Evolutionary conservation across 768 basidiomycete genomes (phyloP).

Genomic region (Termitomyces titanicus): DNA sequence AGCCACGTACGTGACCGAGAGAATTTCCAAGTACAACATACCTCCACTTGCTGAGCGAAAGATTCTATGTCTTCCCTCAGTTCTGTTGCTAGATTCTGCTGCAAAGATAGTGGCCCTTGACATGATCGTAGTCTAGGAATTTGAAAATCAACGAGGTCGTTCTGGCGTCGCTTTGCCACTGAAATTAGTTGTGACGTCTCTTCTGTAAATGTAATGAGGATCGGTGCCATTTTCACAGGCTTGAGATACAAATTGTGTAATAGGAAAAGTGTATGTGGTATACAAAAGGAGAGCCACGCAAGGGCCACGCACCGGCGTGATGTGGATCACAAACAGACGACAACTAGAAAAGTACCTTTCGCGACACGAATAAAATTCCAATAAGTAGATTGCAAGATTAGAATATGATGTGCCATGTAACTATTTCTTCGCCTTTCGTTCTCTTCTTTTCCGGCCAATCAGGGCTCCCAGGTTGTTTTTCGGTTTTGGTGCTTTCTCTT

Average conservation of each 20-base stretch:
- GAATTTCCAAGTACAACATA: constrained; percentile 21
- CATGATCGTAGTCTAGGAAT: constrained; percentile 72
- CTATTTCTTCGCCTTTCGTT: constrained; percentile 44
- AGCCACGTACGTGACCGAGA: constrained; percentile 13
- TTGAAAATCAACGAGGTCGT: constrained; percentile 66
- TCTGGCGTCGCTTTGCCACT: constrained; percentile 49
- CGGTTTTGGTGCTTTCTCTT: constrained; percentile 20
- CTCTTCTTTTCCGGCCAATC: constrained; percentile 79
- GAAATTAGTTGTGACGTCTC: constrained; percentile 49
- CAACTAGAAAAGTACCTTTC: no score
- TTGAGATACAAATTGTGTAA: neutral
- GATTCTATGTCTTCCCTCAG: constrained; percentile 71
- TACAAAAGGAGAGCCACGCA: neutral
- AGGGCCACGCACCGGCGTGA: neutral
- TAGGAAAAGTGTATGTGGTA: neutral
- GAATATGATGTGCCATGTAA: neutral
- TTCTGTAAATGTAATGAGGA: constrained; percentile 50
- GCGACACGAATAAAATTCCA: no score
- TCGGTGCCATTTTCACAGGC: constrained; percentile 52
- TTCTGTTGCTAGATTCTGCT: constrained; percentile 73
- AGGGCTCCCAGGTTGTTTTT: constrained; percentile 57
- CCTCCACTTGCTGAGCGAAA: constrained; percentile 67
- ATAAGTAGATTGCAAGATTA: neutral
- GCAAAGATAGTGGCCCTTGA: constrained; percentile 61
- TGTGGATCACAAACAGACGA: neutral